Evolutionary conservation across 768 basidiomycete genomes (phyloP).

Genomic region (Favolaschia claudopus): DNA sequence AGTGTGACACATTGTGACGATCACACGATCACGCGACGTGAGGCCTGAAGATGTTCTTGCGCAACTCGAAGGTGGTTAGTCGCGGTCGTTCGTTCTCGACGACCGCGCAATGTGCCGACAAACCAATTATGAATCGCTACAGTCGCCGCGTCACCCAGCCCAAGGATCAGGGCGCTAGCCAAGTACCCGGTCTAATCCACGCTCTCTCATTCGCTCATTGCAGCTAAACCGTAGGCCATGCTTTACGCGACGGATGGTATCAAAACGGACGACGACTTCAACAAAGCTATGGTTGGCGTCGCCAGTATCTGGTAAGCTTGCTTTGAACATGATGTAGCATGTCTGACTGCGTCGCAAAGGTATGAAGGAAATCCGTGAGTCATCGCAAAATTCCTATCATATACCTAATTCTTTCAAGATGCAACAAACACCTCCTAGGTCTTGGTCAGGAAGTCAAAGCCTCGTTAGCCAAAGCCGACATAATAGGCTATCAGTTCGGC

Average conservation of each 20-base stretch:
- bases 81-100: constrained; percentile 25
- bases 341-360: constrained; percentile 57
- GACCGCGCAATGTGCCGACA: constrained; percentile 46
- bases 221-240: constrained; percentile 86
- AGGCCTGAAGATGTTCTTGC: constrained; percentile 8
- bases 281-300: constrained; percentile 97
- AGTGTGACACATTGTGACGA: no score
- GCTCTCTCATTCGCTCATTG: constrained; percentile 22
- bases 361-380: constrained; percentile 98
- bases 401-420: constrained; percentile 56
- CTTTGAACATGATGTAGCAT: constrained; percentile 18
- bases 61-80: constrained; percentile 10
- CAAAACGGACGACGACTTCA: constrained; percentile 78
- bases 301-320: constrained; percentile 91
- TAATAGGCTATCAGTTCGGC: constrained; percentile 98
- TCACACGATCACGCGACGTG: no score
- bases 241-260: constrained; percentile 98
- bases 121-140: constrained; percentile 68
- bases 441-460: constrained; percentile 89
- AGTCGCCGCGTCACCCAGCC: constrained; percentile 86
- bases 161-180: constrained; percentile 95
- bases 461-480: constrained; percentile 70
- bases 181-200: constrained; percentile 53
- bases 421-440: constrained; percentile 91
- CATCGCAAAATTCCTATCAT: background rate